Evolutionary conservation across 257 asterid genomes (phyloP).

Genomic region (Solanum dulcamara): DNA sequence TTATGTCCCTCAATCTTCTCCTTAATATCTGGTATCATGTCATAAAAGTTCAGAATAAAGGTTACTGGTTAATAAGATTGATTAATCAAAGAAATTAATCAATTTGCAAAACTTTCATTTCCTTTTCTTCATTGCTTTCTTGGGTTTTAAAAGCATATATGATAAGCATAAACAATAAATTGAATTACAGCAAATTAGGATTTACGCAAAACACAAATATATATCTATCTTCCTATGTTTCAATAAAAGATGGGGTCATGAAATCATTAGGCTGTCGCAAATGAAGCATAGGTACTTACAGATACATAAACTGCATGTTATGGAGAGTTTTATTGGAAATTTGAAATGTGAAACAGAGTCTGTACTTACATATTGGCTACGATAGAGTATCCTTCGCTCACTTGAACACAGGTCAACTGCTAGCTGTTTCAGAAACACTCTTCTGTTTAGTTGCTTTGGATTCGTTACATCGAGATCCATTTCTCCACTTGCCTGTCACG

Average conservation of each 20-base stretch:
- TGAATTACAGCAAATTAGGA: background rate
- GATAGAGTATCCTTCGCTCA: slow-evolving; percentile 73
- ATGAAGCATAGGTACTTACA: background rate
- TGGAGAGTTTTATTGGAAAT: background rate
- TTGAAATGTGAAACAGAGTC: background rate
- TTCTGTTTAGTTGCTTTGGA: slow-evolving; percentile 81
- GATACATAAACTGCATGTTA: background rate
- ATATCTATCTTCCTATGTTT: background rate
- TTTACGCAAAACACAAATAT: background rate
- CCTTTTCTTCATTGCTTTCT: background rate
- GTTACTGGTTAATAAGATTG: background rate
- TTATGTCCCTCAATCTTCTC: slow-evolving; percentile 67
- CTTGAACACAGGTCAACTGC: slow-evolving; percentile 83
- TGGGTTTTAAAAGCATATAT: background rate
- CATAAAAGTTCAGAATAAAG: background rate
- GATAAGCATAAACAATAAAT: background rate
- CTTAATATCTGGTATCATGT: slow-evolving; percentile 55
- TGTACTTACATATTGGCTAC: slow-evolving; percentile 80
- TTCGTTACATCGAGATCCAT: slow-evolving; percentile 90
- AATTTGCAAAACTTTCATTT: background rate
- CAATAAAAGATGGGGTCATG: background rate
- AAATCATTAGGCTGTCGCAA: background rate
- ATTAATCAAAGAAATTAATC: background rate
- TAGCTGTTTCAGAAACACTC: slow-evolving; percentile 75
- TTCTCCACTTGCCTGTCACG: slow-evolving; percentile 65